phyloP scores from a whole-genome alignment of 345 rosid species.

The Turritis glabra region DNA sequence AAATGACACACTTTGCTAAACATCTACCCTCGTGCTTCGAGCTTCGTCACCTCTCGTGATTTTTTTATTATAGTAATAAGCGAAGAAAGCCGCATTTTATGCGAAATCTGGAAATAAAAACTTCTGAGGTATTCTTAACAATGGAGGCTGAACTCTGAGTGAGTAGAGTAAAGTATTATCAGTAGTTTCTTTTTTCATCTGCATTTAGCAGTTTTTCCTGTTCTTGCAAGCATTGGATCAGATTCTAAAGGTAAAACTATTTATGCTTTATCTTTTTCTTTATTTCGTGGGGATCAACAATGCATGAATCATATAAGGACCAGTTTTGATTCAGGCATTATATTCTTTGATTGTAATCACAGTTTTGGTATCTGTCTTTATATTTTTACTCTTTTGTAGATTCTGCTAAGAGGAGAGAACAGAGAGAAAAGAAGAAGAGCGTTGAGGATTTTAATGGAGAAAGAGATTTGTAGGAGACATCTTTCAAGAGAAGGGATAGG shows the following conservation, averaged over 20 bases:
- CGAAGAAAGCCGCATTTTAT: conserved; percentile 18
- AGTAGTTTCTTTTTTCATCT: neutral
- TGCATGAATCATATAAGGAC: conserved; percentile 31
- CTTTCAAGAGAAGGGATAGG: conserved; percentile 60
- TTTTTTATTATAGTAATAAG: conserved; percentile 8
- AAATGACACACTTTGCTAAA: conserved; percentile 36
- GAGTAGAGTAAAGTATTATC: conserved; percentile 6
- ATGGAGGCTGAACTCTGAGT: conserved; percentile 31
- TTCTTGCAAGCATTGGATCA: conserved; percentile 34
- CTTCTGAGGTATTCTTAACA: conserved; percentile 10
- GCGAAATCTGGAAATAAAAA: neutral
- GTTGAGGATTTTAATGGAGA: conserved; percentile 30
- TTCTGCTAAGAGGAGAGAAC: conserved; percentile 1
- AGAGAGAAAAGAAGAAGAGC: conserved; percentile 18
- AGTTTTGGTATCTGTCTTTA: conserved; percentile 1
- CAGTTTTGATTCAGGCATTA: neutral
- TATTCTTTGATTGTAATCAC: conserved; percentile 16
- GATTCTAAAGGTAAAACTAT: conserved; percentile 21
- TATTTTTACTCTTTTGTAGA: neutral
- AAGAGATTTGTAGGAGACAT: conserved; percentile 42
- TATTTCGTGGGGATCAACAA: neutral
- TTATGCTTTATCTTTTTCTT: neutral
- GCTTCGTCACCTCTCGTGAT: conserved; percentile 37
- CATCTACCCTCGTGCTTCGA: conserved; percentile 43
- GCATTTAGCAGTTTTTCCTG: neutral